phyloP scores from a whole-genome alignment of 768 basidiomycete genomes.

The Lentinula boryana region DNA sequence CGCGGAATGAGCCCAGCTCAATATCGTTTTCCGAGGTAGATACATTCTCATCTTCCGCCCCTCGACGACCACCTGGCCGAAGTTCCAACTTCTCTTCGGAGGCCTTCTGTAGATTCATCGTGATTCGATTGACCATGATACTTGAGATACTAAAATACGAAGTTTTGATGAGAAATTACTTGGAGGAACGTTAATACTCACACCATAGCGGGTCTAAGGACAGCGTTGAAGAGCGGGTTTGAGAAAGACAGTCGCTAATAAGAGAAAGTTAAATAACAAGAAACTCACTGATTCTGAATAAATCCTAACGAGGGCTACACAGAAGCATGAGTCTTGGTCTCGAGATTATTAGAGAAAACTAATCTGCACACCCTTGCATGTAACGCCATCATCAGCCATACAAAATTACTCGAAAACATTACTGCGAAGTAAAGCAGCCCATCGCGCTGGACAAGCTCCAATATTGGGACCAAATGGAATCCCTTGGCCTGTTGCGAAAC shows the following conservation, averaged over 20 bases:
- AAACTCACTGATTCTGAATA: slow-evolving; percentile 10
- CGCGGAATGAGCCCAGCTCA: not conserved
- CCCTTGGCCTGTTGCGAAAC: not conserved
- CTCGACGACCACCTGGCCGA: slow-evolving; percentile 6
- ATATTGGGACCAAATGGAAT: not conserved
- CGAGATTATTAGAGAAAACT: not conserved
- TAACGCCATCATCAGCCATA: slow-evolving; percentile 14
- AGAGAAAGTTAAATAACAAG: not conserved
- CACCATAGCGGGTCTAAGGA: slow-evolving; percentile 9
- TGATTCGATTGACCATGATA: slow-evolving; percentile 16
- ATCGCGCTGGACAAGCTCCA: slow-evolving; percentile 12
- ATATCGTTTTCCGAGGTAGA: not conserved
- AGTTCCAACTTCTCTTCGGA: not conserved
- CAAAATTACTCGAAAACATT: slow-evolving; percentile 15
- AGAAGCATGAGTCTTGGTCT: too few species aligned
- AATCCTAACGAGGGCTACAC: slow-evolving; percentile 3
- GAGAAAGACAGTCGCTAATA: not conserved
- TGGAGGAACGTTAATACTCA: not conserved
- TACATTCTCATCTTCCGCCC: not conserved
- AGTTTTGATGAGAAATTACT: not conserved
- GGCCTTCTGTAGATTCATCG: slow-evolving; percentile 13
- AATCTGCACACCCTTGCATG: slow-evolving; percentile 8
- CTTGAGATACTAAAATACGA: slow-evolving; percentile 9
- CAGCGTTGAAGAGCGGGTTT: not conserved
- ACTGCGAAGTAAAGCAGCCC: slow-evolving; percentile 15